phyloP scores from a whole-genome alignment of 495 filamentous ascomycete species.

The Podospora pseudoanserina region DNA sequence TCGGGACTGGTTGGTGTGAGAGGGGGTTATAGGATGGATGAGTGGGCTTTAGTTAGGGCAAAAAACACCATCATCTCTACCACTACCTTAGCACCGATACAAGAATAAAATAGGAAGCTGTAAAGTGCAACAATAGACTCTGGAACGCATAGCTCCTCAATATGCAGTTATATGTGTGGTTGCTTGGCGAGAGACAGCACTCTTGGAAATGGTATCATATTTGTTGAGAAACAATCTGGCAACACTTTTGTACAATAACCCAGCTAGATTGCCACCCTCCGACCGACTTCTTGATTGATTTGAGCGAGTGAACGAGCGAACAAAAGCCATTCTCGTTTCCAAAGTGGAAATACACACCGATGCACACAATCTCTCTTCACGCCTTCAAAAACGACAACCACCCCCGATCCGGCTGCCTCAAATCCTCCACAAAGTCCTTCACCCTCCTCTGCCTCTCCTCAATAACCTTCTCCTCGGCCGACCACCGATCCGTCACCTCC shows the following conservation, averaged over 20 bases:
- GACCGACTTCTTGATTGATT: too few relatives aligned
- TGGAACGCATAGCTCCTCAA: too few relatives aligned
- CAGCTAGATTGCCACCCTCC: too few relatives aligned
- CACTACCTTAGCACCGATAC: neutral
- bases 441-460: conserved; percentile 45
- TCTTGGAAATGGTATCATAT: neutral
- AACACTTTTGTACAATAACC: neutral
- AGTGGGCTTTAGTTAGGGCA: neutral
- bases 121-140: neutral
- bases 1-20: neutral
- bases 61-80: neutral
- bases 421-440: conserved; percentile 45
- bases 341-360: too few relatives aligned
- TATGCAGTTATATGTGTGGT: too few relatives aligned
- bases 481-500: conserved; percentile 41
- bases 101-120: neutral
- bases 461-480: conserved; percentile 52
- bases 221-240: neutral
- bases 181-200: too few relatives aligned
- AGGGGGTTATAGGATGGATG: neutral
- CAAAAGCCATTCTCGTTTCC: too few relatives aligned
- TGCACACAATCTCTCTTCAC: conserved; percentile 18
- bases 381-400: conserved; percentile 38
- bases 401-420: conserved; percentile 36
- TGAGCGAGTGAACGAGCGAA: too few relatives aligned